Evolutionary conservation across 805 yeast genomes (phyloP).

Genomic region (Cyberlindnera nakhonratchasimensis): DNA sequence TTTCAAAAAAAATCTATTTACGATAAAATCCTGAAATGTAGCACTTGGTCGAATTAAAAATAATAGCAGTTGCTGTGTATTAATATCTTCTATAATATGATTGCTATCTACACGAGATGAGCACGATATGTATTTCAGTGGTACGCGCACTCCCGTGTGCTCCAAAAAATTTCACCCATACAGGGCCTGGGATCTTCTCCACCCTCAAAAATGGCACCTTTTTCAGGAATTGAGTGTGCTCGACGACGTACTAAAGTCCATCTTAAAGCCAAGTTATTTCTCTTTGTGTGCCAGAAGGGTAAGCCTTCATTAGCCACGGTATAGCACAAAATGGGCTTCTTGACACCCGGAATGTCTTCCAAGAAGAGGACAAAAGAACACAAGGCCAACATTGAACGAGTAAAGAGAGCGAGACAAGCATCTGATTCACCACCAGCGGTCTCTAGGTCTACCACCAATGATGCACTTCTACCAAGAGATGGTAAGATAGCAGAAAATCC

Average conservation of each 20-base stretch:
- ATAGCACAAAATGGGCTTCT: constrained; percentile 13
- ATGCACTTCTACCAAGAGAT: background rate
- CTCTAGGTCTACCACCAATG: background rate
- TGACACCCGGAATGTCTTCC: constrained; percentile 10
- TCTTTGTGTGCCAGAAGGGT: background rate
- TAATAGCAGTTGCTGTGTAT: too few relatives aligned
- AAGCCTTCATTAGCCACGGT: background rate
- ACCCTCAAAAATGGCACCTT: constrained; percentile 8
- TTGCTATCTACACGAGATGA: too few relatives aligned
- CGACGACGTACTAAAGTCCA: too few relatives aligned
- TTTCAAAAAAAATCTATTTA: background rate
- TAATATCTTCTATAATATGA: too few relatives aligned
- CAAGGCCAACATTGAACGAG: constrained; percentile 3
- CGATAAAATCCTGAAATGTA: background rate
- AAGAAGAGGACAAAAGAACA: constrained; percentile 8
- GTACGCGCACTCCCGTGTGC: constrained; percentile 7
- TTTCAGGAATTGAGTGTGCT: background rate
- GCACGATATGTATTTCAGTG: too few relatives aligned
- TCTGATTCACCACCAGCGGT: background rate
- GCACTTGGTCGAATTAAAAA: too few relatives aligned
- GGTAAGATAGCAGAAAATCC: background rate
- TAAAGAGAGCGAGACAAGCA: constrained; percentile 1
- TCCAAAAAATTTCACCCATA: constrained; percentile 6
- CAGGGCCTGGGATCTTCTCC: background rate
- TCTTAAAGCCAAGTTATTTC: too few relatives aligned